phyloP scores from a whole-genome alignment of 305 asterid species.

The Coffea humblotiana region DNA sequence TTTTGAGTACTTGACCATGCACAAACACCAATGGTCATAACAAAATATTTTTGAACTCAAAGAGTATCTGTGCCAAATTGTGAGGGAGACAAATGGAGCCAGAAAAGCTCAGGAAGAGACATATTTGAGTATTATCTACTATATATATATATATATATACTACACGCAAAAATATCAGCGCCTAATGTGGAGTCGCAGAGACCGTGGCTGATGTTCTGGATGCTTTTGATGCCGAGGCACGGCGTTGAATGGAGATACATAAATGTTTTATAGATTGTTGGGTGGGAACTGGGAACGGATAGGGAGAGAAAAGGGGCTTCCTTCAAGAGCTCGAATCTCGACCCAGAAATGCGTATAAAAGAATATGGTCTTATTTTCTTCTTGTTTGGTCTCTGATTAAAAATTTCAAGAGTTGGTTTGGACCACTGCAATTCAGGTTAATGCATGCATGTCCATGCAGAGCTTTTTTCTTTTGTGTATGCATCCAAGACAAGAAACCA shows the following conservation, averaged over 20 bases:
- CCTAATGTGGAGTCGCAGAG: slow-evolving; percentile 21
- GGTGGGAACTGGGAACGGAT: background rate
- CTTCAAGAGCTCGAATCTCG: slow-evolving; percentile 47
- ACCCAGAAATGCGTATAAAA: slow-evolving; percentile 4
- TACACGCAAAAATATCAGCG: slow-evolving; percentile 5
- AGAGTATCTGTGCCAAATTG: background rate
- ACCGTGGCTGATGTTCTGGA: slow-evolving; percentile 26
- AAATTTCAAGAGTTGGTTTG: background rate
- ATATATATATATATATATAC: background rate
- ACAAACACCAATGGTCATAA: background rate
- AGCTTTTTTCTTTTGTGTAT: background rate
- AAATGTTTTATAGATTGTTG: background rate
- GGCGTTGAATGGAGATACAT: slow-evolving; percentile 7
- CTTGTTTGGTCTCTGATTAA: background rate
- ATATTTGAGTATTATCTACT: background rate
- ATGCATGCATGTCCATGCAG: slow-evolving; percentile 21
- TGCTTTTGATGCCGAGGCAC: slow-evolving; percentile 27
- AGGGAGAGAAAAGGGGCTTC: background rate
- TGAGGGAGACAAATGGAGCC: slow-evolving; percentile 24
- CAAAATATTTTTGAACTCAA: background rate
- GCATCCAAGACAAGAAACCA: background rate
- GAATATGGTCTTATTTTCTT: background rate
- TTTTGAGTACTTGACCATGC: background rate
- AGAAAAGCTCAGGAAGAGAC: slow-evolving; percentile 15
- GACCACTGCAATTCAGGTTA: slow-evolving; percentile 29